Evolutionary conservation across 805 yeast species (phyloP).

Genomic region (Lachancea fermentati): DNA sequence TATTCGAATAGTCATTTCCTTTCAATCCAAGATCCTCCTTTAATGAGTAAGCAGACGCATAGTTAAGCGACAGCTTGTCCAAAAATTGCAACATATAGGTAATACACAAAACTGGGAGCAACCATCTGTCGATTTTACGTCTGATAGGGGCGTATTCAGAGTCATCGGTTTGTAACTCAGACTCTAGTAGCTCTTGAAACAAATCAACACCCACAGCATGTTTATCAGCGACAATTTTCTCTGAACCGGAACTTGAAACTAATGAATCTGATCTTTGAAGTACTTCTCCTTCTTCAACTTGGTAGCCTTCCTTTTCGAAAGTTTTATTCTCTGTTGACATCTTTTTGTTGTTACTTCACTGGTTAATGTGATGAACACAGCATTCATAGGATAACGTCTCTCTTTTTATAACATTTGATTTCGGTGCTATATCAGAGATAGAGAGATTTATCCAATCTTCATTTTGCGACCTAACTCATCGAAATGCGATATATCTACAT

Average conservation of each 20-base stretch:
- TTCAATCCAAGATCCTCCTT: conserved; percentile 35
- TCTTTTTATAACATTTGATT: too few relatives aligned
- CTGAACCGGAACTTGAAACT: background rate
- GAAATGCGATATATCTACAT: too few relatives aligned
- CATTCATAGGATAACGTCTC: too few relatives aligned
- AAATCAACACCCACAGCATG: conserved; percentile 17
- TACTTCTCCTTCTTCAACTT: background rate
- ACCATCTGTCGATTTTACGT: conserved; percentile 20
- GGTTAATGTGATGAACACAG: too few relatives aligned
- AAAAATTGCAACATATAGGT: conserved; percentile 20
- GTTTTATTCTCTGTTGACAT: background rate
- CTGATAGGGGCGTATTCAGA: conserved; percentile 16
- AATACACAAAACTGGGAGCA: conserved; percentile 18
- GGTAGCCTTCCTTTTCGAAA: background rate
- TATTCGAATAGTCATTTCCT: conserved; percentile 37
- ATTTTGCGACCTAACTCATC: too few relatives aligned
- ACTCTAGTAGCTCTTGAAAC: conserved; percentile 13
- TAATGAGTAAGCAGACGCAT: conserved; percentile 18
- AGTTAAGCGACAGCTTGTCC: conserved; percentile 16
- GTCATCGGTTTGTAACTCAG: conserved; percentile 12
- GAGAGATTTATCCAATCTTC: too few relatives aligned
- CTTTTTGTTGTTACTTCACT: too few relatives aligned
- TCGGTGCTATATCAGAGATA: too few relatives aligned
- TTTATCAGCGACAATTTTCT: conserved; percentile 2
- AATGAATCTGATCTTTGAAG: background rate